Conservation (phyloP, 1,139 yeast species). For the Magnusiomyces tetraspermus region DNA sequence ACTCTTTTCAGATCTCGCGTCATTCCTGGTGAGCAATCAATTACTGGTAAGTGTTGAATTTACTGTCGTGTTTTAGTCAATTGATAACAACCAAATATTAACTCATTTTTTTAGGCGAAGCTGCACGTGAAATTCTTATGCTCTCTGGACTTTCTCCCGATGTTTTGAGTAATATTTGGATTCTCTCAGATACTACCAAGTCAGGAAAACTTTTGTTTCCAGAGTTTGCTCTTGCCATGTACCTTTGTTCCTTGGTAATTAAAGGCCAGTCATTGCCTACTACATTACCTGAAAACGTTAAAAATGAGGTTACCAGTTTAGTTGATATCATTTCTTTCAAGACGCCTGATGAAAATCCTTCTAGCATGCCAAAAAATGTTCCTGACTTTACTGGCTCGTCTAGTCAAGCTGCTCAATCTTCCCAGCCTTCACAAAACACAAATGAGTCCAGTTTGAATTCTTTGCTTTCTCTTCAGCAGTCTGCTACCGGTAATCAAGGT, state of each 20-base stretch:
- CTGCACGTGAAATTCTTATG: slow-evolving; percentile 70
- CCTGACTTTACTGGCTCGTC: slow-evolving; percentile 25
- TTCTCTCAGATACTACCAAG: slow-evolving; percentile 74
- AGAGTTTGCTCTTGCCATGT: slow-evolving; percentile 89
- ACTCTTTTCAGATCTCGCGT: slow-evolving; percentile 70
- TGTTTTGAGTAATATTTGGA: slow-evolving; percentile 82
- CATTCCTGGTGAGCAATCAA: slow-evolving; percentile 65
- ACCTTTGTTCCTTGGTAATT: slow-evolving; percentile 68
- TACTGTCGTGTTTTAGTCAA: not conserved
- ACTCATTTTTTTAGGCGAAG: slow-evolving; percentile 32
- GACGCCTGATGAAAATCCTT: slow-evolving; percentile 50
- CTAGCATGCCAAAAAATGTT: slow-evolving; percentile 24
- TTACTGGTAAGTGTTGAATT: slow-evolving; percentile 40
- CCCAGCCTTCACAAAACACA: slow-evolving; percentile 28
- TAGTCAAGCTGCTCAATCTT: slow-evolving; percentile 18
- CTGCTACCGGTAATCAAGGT: slow-evolving; percentile 34
- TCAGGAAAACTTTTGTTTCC: slow-evolving; percentile 85
- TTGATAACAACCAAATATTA: not conserved
- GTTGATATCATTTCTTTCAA: slow-evolving; percentile 82
- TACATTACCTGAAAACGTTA: slow-evolving; percentile 58
- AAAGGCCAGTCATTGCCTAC: slow-evolving; percentile 73
- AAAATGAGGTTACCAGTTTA: slow-evolving; percentile 75
- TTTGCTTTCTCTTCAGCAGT: slow-evolving; percentile 35
- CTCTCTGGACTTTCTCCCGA: slow-evolving; percentile 72
- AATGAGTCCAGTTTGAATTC: slow-evolving; percentile 10